Evolutionary conservation across 2,329 filamentous ascomycete genomes (phyloP).

Genomic region (Talaromyces marneffei): DNA sequence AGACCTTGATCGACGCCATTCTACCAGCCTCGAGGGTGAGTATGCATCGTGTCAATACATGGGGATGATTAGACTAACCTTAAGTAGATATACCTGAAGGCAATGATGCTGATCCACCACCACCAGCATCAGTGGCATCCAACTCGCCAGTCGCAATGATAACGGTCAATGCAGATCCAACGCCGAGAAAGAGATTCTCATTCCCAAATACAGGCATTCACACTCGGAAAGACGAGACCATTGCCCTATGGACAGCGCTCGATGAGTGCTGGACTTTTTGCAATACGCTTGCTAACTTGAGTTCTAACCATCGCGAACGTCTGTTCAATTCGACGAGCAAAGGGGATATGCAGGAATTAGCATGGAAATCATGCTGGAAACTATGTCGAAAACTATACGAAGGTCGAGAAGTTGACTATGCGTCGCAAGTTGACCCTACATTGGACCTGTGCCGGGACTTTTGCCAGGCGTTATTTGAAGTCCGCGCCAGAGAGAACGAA

Average conservation of each 20-base stretch:
- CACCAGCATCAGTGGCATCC: neutral
- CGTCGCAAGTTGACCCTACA: slow-evolving; percentile 65
- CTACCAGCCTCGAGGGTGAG: slow-evolving; percentile 71
- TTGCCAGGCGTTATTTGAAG: slow-evolving; percentile 84
- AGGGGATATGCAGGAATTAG: slow-evolving; percentile 73
- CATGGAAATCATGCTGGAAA: slow-evolving; percentile 92
- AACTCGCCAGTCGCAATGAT: slow-evolving; percentile 7
- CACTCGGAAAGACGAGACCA: slow-evolving; percentile 53
- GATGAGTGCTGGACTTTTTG: slow-evolving; percentile 91
- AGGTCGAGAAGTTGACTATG: slow-evolving; percentile 64
- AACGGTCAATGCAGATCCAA: slow-evolving; percentile 18
- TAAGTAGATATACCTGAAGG: slow-evolving; percentile 31
- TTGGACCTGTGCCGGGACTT: slow-evolving; percentile 87
- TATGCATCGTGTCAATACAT: neutral
- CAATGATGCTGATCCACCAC: slow-evolving; percentile 17
- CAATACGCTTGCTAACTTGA: slow-evolving; percentile 80
- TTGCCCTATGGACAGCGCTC: slow-evolving; percentile 67
- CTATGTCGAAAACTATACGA: slow-evolving; percentile 86
- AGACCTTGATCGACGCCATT: slow-evolving; percentile 49
- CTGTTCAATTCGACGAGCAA: slow-evolving; percentile 70
- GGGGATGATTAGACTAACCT: neutral
- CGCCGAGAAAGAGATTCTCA: slow-evolving; percentile 20
- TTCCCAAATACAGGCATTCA: slow-evolving; percentile 31
- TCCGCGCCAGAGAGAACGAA: slow-evolving; percentile 71
- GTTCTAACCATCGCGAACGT: slow-evolving; percentile 73